phyloP scores from a whole-genome alignment of 345 rosid genomes.

The Brassica nigra region DNA sequence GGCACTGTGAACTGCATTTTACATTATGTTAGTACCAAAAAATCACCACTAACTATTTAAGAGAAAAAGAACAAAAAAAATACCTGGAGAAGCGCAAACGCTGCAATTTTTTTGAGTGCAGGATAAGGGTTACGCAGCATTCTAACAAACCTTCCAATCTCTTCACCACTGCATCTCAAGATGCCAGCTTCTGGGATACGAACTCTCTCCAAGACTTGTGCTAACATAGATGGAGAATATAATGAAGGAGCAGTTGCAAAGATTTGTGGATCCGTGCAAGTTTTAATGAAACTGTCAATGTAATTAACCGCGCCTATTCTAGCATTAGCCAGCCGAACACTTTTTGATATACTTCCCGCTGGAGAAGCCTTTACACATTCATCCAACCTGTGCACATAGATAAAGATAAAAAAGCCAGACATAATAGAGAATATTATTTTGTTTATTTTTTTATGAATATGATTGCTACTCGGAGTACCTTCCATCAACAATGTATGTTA shows the following conservation, averaged over 20 bases:
- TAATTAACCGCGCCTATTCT: slow-evolving; percentile 64
- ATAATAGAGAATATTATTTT: slow-evolving; percentile 35
- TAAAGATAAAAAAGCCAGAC: slow-evolving; percentile 5
- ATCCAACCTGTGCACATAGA: slow-evolving; percentile 58
- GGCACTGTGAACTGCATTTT: slow-evolving; percentile 78
- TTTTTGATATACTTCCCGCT: too few species aligned
- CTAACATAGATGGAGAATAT: slow-evolving; percentile 66
- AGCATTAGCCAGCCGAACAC: slow-evolving; percentile 42
- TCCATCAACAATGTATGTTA: slow-evolving; percentile 83
- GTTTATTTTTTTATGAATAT: slow-evolving; percentile 51
- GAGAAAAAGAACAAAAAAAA: neutral
- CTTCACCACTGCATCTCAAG: slow-evolving; percentile 83
- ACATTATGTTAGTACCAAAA: neutral
- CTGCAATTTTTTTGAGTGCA: slow-evolving; percentile 72
- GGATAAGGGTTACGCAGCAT: slow-evolving; percentile 67
- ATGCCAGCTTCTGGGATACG: slow-evolving; percentile 91
- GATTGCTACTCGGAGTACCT: slow-evolving; percentile 49
- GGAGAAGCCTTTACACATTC: too few species aligned
- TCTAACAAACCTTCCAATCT: slow-evolving; percentile 71
- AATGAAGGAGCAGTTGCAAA: slow-evolving; percentile 68
- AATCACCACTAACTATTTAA: neutral
- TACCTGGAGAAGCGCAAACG: slow-evolving; percentile 87
- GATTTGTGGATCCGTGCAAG: slow-evolving; percentile 61
- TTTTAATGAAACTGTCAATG: slow-evolving; percentile 56
- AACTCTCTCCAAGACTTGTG: slow-evolving; percentile 71